Percentiles rank a stretch among this genome's conserved stretches.
These are phyloP conservation scores for Pleurotus giganteus DNA, from an alignment of 768 basidiomycete genomes.

Conservation along the genomic window DNA sequence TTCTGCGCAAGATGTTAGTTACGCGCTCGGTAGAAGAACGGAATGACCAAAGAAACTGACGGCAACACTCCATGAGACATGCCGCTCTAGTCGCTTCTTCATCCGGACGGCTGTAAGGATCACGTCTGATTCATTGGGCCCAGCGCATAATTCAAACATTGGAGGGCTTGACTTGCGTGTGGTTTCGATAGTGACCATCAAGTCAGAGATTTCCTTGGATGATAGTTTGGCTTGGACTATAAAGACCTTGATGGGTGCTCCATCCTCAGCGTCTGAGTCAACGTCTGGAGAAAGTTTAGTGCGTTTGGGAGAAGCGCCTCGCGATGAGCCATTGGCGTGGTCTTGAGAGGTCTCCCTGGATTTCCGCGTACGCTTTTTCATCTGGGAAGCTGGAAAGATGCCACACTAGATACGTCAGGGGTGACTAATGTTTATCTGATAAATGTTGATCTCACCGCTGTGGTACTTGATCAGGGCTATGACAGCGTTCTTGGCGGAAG, in stretches of 20 bases:
- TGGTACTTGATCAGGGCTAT: too few relatives aligned
- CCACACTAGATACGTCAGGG: too few relatives aligned
- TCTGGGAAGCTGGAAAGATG: too few relatives aligned
- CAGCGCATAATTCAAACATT: slow-evolving; percentile 32
- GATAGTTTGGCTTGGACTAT: slow-evolving; percentile 23
- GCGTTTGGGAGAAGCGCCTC: slow-evolving; percentile 1
- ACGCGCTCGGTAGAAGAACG: slow-evolving; percentile 6
- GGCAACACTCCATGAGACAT: slow-evolving; percentile 61
- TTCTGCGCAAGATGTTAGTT: slow-evolving; percentile 36
- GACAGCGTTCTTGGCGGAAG: too few relatives aligned
- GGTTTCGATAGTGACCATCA: slow-evolving; percentile 34
- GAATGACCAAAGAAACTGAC: slow-evolving; percentile 39
- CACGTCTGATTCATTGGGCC: slow-evolving; percentile 54
- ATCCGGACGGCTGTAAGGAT: slow-evolving; percentile 67
- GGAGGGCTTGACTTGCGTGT: neutral
- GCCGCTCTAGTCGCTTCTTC: slow-evolving; percentile 67
- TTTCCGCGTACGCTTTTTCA: too few relatives aligned
- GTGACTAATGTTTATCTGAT: too few relatives aligned
- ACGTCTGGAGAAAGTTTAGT: slow-evolving; percentile 6
- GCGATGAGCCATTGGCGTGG: neutral
- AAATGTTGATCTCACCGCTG: too few relatives aligned
- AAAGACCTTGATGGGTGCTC: slow-evolving; percentile 17
- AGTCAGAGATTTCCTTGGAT: slow-evolving; percentile 26
- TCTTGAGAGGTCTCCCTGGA: too few relatives aligned
- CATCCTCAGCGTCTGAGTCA: slow-evolving; percentile 2